phyloP scores from a whole-genome alignment of 139 green algal species.

The Tetradesmus obliquus region DNA sequence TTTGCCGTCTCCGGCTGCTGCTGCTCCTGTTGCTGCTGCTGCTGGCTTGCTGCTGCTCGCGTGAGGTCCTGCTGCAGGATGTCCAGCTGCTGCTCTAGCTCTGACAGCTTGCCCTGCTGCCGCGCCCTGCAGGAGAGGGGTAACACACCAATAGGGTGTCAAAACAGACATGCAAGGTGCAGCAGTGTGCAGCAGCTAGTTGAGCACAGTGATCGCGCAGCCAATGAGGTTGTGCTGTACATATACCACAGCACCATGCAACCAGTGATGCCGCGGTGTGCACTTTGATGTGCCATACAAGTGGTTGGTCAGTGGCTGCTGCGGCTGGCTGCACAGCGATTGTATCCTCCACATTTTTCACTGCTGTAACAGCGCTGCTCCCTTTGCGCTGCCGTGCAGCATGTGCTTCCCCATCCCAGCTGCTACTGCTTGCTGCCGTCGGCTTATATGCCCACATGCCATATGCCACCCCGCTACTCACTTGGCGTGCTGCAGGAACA shows the following conservation, averaged over 20 bases:
- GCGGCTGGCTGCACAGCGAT: background rate
- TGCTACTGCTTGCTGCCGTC: too few relatives aligned
- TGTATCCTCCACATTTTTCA: background rate
- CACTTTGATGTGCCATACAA: background rate
- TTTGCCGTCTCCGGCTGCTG: background rate
- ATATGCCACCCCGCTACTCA: constrained; percentile 8
- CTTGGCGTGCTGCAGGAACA: constrained; percentile 81
- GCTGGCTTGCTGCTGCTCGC: constrained; percentile 43
- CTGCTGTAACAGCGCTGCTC: background rate
- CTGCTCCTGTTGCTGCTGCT: constrained; percentile 10
- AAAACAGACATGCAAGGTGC: background rate
- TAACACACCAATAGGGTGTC: background rate
- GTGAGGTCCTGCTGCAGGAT: constrained; percentile 73
- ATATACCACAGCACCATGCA: background rate
- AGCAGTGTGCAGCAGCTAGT: background rate
- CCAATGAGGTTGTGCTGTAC: background rate
- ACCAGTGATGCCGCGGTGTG: background rate
- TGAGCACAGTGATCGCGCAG: background rate
- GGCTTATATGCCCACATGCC: background rate
- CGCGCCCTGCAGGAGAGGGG: constrained; percentile 19
- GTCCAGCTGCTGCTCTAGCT: constrained; percentile 70
- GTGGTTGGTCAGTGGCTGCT: background rate
- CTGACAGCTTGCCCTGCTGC: constrained; percentile 42
- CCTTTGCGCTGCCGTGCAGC: background rate
- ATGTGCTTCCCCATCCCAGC: too few relatives aligned